phyloP scores from a whole-genome alignment of 2,329 filamentous ascomycete species.

The Clonostachys chloroleuca region DNA sequence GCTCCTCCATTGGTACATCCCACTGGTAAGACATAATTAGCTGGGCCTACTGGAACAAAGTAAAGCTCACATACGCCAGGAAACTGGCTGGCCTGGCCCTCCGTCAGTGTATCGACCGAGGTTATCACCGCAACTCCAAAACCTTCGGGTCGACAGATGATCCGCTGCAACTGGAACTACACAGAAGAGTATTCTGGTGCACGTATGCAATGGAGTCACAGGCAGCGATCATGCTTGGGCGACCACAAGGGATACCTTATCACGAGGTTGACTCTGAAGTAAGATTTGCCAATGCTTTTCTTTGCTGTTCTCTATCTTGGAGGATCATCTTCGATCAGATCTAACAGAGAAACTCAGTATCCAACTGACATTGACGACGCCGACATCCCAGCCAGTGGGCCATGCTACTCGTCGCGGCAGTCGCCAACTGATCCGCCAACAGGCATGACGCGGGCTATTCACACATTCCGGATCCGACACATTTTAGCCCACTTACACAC shows the following conservation, averaged over 20 bases:
- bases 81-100: not conserved
- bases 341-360: not conserved
- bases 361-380: not conserved
- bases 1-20: conserved; percentile 16
- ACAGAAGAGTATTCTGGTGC: not conserved
- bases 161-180: not conserved
- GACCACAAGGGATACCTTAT: not conserved
- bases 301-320: too few relatives aligned
- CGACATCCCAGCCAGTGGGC: not conserved
- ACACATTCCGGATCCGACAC: not conserved
- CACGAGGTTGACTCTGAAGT: not conserved
- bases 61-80: not conserved
- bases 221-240: not conserved
- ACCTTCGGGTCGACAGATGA: not conserved
- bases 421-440: not conserved
- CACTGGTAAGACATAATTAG: conserved; percentile 11
- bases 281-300: not conserved
- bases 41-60: too few relatives aligned
- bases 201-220: not conserved
- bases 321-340: not conserved
- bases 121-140: not conserved
- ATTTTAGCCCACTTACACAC: not conserved
- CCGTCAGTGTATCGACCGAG: not conserved
- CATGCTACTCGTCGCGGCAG: not conserved
- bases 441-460: not conserved